phyloP scores from a whole-genome alignment of 1,139 yeast genomes.

The Sugiyamaella sp. region DNA sequence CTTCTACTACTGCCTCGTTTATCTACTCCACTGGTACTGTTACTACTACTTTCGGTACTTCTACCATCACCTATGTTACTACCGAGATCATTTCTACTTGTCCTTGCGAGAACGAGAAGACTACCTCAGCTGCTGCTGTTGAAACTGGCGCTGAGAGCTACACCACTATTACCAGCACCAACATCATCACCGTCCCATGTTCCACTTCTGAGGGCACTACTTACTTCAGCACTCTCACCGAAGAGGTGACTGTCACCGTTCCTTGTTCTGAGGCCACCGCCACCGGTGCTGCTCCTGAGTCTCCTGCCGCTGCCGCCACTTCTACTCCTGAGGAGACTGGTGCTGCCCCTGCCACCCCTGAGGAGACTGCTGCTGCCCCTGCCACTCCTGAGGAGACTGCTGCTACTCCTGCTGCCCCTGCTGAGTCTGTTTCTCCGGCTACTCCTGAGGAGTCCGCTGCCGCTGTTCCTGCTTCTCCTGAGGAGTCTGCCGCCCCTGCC shows the following conservation, averaged over 20 bases:
- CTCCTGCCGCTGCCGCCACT: neutral
- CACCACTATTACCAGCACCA: conserved; percentile 14
- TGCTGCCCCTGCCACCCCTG: neutral
- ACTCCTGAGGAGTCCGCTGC: conserved; percentile 7
- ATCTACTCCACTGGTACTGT: conserved; percentile 16
- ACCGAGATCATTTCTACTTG: conserved; percentile 22
- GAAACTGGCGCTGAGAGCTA: conserved; percentile 2
- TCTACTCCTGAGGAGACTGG: conserved; percentile 5
- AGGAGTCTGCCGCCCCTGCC: conserved; percentile 10
- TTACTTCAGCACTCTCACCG: conserved; percentile 10
- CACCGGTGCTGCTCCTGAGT: conserved; percentile 9
- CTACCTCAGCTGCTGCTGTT: conserved; percentile 5
- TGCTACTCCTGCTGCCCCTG: conserved; percentile 6
- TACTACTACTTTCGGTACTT: conserved; percentile 19
- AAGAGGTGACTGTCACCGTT: conserved; percentile 12
- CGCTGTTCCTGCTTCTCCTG: conserved; percentile 5
- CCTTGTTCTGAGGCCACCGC: conserved; percentile 16
- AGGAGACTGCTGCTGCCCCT: neutral
- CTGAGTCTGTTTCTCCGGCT: neutral
- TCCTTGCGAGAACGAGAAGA: conserved; percentile 21
- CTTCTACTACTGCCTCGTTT: conserved; percentile 16
- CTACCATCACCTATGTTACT: conserved; percentile 18
- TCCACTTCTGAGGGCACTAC: conserved; percentile 16
- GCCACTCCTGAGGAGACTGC: conserved; percentile 1
- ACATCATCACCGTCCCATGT: conserved; percentile 16